phyloP scores from a whole-genome alignment of 768 basidiomycete genomes.

The Royoungia palumana region DNA sequence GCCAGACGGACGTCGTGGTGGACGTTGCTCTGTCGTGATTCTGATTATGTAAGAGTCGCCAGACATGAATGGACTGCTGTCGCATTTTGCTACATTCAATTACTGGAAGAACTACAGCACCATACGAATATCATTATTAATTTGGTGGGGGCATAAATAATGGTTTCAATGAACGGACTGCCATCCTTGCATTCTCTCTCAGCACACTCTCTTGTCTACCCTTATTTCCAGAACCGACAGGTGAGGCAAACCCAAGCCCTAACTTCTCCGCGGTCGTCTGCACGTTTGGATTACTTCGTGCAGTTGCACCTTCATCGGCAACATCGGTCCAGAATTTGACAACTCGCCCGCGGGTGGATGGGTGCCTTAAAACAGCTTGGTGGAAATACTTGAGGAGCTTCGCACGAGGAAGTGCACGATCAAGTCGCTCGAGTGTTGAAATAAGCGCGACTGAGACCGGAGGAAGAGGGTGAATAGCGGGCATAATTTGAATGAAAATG shows the following conservation, averaged over 20 bases:
- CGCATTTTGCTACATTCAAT: too few species aligned
- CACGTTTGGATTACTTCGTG: constrained; percentile 48
- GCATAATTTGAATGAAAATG: constrained; percentile 41
- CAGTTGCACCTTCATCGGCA: constrained; percentile 48
- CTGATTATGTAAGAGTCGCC: constrained; percentile 17
- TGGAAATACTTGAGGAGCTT: constrained; percentile 55
- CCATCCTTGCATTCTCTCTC: constrained; percentile 25
- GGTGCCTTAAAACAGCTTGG: constrained; percentile 55
- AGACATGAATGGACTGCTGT: too few species aligned
- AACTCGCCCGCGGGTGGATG: constrained; percentile 45
- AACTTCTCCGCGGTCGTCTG: constrained; percentile 44
- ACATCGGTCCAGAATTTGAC: constrained; percentile 57
- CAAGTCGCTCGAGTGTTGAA: constrained; percentile 28
- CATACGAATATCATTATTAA: constrained; percentile 1
- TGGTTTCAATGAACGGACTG: constrained; percentile 24
- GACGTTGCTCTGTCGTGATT: neutral
- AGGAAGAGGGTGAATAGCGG: constrained; percentile 32
- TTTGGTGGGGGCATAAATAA: constrained; percentile 22
- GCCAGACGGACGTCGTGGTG: constrained; percentile 2
- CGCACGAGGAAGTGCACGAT: constrained; percentile 42
- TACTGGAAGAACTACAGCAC: too few species aligned
- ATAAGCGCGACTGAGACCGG: constrained; percentile 28
- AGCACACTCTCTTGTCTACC: constrained; percentile 21
- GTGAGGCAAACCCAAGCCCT: constrained; percentile 37
- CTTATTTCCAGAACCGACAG: constrained; percentile 3